Evolutionary conservation across 1,139 yeast genomes (phyloP).

Genomic region (Trichomonascaceae sp.): DNA sequence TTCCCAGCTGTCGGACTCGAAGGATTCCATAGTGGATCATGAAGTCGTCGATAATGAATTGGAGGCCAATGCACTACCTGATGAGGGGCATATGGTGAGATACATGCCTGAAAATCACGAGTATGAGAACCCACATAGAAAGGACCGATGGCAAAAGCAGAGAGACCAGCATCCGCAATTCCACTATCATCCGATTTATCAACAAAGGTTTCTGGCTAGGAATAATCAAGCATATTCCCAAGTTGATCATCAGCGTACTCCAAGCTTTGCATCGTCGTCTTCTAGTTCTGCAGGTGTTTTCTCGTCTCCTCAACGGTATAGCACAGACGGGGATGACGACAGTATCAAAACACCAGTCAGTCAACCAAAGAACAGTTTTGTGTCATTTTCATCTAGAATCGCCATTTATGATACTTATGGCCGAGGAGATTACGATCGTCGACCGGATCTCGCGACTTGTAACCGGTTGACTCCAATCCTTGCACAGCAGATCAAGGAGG

Average conservation of each 20-base stretch:
- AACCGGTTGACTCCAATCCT: conserved; percentile 82
- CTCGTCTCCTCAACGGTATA: conserved; percentile 8
- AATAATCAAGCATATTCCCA: conserved; percentile 1
- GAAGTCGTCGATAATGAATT: not conserved
- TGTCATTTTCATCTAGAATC: conserved; percentile 79
- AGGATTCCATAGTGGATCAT: not conserved
- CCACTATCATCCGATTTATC: conserved; percentile 21
- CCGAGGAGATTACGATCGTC: conserved; percentile 83
- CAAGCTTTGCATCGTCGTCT: conserved; percentile 16
- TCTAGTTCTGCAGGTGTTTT: conserved; percentile 9
- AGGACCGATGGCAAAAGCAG: conserved; percentile 5
- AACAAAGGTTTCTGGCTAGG: conserved; percentile 18
- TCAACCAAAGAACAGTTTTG: conserved; percentile 27
- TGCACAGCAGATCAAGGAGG: conserved; percentile 85
- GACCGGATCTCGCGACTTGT: conserved; percentile 91
- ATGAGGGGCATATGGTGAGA: not conserved
- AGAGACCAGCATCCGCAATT: conserved; percentile 8
- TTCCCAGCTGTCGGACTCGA: not conserved
- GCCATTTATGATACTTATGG: conserved; percentile 82
- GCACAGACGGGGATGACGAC: conserved; percentile 11
- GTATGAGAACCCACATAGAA: not conserved
- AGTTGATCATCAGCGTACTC: conserved; percentile 7
- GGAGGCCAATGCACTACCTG: not conserved
- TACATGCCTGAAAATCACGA: not conserved
- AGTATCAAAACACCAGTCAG: conserved; percentile 9